These are phyloP conservation scores for Ceratorhiza oryzae-sativae DNA, from an alignment of 1,284 basidiomycete genomes.

Conservation along the genomic window DNA sequence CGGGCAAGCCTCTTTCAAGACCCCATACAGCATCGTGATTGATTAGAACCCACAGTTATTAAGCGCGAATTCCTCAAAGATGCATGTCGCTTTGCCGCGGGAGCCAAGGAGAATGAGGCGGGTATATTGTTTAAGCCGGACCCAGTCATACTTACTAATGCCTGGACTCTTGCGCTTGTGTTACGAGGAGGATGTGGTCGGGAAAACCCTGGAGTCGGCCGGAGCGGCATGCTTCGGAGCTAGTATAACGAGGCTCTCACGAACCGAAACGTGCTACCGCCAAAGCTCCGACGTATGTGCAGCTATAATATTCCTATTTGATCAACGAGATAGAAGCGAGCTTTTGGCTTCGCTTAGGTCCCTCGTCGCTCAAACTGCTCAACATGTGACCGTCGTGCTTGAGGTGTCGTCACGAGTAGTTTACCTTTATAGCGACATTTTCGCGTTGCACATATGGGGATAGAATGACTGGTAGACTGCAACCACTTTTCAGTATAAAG, in stretches of 20 bases:
- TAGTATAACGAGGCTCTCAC: background rate
- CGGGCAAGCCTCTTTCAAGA: too few relatives aligned
- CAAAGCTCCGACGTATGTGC: slow-evolving; percentile 33
- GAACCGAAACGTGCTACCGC: slow-evolving; percentile 1
- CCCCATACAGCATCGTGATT: too few relatives aligned
- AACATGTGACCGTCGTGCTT: slow-evolving; percentile 2
- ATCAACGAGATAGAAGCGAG: slow-evolving; percentile 9
- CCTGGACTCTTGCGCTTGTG: background rate
- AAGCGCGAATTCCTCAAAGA: background rate
- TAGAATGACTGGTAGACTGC: slow-evolving; percentile 14
- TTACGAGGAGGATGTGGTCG: background rate
- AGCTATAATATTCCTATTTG: background rate
- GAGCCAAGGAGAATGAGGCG: background rate
- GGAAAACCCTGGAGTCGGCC: slow-evolving; percentile 28
- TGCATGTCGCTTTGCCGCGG: background rate
- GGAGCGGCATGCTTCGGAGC: background rate
- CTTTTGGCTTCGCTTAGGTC: background rate
- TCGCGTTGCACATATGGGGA: slow-evolving; percentile 30
- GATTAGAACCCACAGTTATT: background rate
- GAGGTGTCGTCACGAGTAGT: slow-evolving; percentile 25
- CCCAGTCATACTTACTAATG: background rate
- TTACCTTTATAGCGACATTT: slow-evolving; percentile 29
- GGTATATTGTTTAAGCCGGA: background rate
- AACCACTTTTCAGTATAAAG: slow-evolving; percentile 13
- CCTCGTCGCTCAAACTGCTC: slow-evolving; percentile 4